A percentile compares a stretch with the other conserved stretches of the same genome.
Evolutionary conservation across 805 yeast genomes (phyloP).

Genomic region (Yarrowia alimentaria): DNA sequence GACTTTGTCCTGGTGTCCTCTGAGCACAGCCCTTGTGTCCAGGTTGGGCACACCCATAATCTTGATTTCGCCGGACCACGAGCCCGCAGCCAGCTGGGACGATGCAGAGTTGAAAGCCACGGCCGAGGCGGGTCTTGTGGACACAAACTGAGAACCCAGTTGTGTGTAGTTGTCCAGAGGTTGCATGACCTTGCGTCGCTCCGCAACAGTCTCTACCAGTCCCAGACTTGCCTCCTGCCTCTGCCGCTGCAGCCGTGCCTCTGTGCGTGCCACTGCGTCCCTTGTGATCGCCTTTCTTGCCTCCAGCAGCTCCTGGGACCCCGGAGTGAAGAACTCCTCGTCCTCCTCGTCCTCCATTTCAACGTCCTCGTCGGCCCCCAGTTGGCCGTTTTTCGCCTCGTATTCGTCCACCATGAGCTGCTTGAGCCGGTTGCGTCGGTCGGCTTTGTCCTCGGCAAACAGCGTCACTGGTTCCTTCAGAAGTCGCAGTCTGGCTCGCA

Average conservation of each 20-base stretch:
- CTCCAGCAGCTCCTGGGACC: conserved; percentile 51
- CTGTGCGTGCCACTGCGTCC: conserved; percentile 51
- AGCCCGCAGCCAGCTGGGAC: conserved; percentile 67
- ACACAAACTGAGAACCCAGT: conserved; percentile 67
- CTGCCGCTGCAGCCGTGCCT: conserved; percentile 44
- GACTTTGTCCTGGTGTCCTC: conserved; percentile 63
- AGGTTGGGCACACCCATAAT: conserved; percentile 41
- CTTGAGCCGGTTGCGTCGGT: conserved; percentile 59
- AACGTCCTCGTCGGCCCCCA: conserved; percentile 34
- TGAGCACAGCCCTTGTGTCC: conserved; percentile 35
- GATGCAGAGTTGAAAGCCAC: conserved; percentile 46
- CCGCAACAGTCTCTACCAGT: conserved; percentile 46
- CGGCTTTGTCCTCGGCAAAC: conserved; percentile 59
- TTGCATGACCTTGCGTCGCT: conserved; percentile 47
- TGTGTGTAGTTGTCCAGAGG: conserved; percentile 45
- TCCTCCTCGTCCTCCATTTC: conserved; percentile 67
- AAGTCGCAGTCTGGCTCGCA: conserved; percentile 48
- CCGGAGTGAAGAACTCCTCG: conserved; percentile 86
- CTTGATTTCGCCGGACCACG: conserved; percentile 68
- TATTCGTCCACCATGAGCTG: conserved; percentile 43
- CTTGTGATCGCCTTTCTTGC: conserved; percentile 54
- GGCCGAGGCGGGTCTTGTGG: conserved; percentile 65
- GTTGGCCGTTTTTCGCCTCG: conserved; percentile 32
- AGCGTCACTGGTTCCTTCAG: conserved; percentile 57
- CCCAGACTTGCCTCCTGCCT: conserved; percentile 40